Conservation (phyloP, 2,329 filamentous ascomycete genomes). For the Aspergillus pseudonomiae region DNA sequence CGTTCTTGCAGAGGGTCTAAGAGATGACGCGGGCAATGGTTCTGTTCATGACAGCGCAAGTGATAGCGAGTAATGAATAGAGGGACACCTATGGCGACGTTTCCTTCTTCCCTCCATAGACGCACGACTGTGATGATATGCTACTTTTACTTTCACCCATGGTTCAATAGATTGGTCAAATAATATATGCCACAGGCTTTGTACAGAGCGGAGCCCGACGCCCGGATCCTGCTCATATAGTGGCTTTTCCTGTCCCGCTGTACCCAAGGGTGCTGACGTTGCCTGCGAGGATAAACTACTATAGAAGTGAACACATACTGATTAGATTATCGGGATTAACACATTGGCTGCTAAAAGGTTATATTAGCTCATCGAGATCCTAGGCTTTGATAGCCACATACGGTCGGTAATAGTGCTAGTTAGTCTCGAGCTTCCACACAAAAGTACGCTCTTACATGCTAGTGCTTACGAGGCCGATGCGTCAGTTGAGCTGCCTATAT, state of each 20-base stretch:
- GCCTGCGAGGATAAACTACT: background rate
- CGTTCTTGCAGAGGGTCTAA: conserved; percentile 49
- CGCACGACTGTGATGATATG: conserved; percentile 25
- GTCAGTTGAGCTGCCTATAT: background rate
- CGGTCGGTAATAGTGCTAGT: background rate
- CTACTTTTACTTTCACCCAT: background rate
- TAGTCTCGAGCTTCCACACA: background rate
- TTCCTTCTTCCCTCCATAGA: conserved; percentile 15
- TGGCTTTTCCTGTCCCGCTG: conserved; percentile 18
- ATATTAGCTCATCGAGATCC: background rate
- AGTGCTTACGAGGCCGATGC: background rate
- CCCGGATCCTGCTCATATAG: background rate
- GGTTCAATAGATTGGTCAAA: conserved; percentile 2
- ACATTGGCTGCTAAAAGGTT: background rate
- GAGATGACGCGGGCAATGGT: conserved; percentile 37
- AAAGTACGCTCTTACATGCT: background rate
- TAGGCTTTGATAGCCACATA: background rate
- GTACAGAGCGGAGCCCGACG: background rate
- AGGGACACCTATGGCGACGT: background rate
- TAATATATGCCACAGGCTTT: background rate
- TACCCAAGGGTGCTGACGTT: background rate
- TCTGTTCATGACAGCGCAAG: conserved; percentile 44
- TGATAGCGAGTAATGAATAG: conserved; percentile 41
- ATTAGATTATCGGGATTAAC: background rate
- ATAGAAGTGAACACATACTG: background rate